Percentiles rank a stretch among this genome's conserved stretches.
Conservation (phyloP, 2,329 filamentous ascomycete species). For the Xylaria sp. region DNA sequence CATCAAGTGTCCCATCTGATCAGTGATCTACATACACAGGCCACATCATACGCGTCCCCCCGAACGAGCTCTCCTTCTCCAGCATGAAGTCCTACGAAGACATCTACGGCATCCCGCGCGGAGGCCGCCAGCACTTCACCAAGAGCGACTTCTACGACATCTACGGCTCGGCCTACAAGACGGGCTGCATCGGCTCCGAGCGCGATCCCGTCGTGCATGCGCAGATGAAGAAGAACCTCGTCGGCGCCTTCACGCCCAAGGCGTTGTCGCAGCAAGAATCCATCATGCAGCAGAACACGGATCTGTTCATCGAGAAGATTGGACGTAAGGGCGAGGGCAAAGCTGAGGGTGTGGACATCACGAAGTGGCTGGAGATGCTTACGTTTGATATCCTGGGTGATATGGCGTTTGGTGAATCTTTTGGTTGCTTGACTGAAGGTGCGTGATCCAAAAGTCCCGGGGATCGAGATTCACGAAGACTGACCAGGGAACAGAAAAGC, state of each 20-base stretch:
- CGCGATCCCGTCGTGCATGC: constrained; percentile 14
- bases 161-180: constrained; percentile 16
- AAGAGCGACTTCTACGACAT: constrained; percentile 23
- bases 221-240: constrained; percentile 16
- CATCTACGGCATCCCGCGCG: constrained; percentile 16
- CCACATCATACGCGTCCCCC: constrained; percentile 18
- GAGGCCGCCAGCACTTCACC: not conserved
- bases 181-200: constrained; percentile 17
- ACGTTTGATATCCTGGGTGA: not conserved
- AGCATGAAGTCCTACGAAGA: constrained; percentile 13
- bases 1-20: not conserved
- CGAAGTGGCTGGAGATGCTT: not conserved
- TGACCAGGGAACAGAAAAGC: not conserved
- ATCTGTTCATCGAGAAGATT: constrained; percentile 5
- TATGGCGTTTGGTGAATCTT: constrained; percentile 1
- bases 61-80: constrained; percentile 19
- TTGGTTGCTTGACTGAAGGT: not conserved
- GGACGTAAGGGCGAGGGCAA: not conserved
- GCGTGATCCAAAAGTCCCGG: not conserved
- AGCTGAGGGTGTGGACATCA: not conserved
- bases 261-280: constrained; percentile 12
- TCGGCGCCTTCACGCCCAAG: constrained; percentile 14
- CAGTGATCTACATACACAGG: constrained; percentile 4
- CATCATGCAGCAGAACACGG: constrained; percentile 11
- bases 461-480: not conserved